Evolutionary conservation across 768 basidiomycete genomes (phyloP).

Genomic region (Kwoniella dejecticola): DNA sequence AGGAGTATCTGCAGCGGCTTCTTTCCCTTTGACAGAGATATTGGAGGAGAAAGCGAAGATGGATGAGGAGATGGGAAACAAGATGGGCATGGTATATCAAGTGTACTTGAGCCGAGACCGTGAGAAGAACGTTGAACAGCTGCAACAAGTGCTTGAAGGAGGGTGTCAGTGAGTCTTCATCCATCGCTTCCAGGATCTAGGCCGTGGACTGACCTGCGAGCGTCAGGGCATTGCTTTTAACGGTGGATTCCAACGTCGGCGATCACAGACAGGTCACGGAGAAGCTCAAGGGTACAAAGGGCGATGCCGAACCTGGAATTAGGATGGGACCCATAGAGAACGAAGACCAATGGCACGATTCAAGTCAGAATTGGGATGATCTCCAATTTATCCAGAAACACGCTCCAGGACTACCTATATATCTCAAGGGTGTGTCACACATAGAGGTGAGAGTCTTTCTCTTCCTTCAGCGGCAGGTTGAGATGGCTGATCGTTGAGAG

Average conservation of each 20-base stretch:
- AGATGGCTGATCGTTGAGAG: neutral
- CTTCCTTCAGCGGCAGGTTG: neutral
- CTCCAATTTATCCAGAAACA: conserved; percentile 49
- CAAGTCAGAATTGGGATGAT: conserved; percentile 53
- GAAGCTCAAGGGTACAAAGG: conserved; percentile 47
- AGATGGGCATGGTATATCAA: conserved; percentile 55
- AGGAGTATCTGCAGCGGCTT: conserved; percentile 53
- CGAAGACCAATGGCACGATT: conserved; percentile 34
- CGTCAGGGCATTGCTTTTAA: conserved; percentile 76
- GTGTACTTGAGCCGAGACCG: conserved; percentile 77
- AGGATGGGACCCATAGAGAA: conserved; percentile 45
- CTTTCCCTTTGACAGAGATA: conserved; percentile 54
- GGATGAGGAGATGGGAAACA: conserved; percentile 35
- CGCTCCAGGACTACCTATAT: conserved; percentile 58
- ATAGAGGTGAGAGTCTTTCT: conserved; percentile 56
- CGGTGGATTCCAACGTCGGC: conserved; percentile 77
- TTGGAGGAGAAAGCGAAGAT: conserved; percentile 51
- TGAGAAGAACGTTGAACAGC: conserved; percentile 65
- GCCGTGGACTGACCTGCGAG: no score
- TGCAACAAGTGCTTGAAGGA: conserved; percentile 70
- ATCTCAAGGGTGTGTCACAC: conserved; percentile 59
- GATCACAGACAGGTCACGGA: conserved; percentile 40
- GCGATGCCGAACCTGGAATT: conserved; percentile 40
- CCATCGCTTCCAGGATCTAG: no score
- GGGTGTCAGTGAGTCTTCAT: conserved; percentile 62